These are phyloP conservation scores for Globisporangium splendens DNA, from an alignment of 352 stramenopile genomes.

Conservation along the genomic window DNA sequence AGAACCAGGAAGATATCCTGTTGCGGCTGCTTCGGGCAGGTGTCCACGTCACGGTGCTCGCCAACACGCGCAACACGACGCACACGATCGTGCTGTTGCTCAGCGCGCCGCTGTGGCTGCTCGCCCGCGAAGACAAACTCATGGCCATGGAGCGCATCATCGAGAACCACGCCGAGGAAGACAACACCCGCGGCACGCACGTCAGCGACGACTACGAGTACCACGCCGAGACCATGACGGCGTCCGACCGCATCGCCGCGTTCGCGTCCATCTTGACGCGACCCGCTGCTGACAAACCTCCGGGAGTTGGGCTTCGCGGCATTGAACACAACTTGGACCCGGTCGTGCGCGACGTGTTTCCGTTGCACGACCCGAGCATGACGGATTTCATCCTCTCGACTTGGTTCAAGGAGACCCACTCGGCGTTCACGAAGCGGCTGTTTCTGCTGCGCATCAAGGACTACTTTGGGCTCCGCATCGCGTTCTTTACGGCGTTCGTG, in stretches of 20 bases:
- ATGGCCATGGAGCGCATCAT: constrained; percentile 60
- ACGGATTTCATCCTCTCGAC: constrained; percentile 58
- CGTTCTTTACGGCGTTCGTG: constrained; percentile 59
- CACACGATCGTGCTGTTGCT: constrained; percentile 43
- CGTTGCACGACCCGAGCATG: constrained; percentile 58
- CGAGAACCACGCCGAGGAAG: constrained; percentile 55
- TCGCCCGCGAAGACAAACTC: constrained; percentile 59
- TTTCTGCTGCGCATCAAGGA: constrained; percentile 59
- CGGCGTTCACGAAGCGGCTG: constrained; percentile 34
- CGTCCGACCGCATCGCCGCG: constrained; percentile 39
- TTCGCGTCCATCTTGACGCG: constrained; percentile 58
- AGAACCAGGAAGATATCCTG: constrained; percentile 38
- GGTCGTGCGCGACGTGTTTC: constrained; percentile 52
- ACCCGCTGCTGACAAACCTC: constrained; percentile 36
- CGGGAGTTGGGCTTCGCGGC: constrained; percentile 38
- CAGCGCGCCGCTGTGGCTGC: constrained; percentile 51
- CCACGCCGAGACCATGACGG: constrained; percentile 52
- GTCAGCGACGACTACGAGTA: constrained; percentile 55
- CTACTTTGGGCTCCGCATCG: constrained; percentile 57
- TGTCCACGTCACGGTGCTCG: constrained; percentile 48
- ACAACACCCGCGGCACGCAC: constrained; percentile 16
- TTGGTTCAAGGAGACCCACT: constrained; percentile 46
- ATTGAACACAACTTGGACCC: constrained; percentile 51
- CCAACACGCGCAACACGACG: constrained; percentile 48
- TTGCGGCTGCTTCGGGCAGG: constrained; percentile 37